Percentiles rank a stretch among this genome's conserved stretches.
Evolutionary conservation across 768 basidiomycete species (phyloP).

Genomic region (Termitomyces sp.): DNA sequence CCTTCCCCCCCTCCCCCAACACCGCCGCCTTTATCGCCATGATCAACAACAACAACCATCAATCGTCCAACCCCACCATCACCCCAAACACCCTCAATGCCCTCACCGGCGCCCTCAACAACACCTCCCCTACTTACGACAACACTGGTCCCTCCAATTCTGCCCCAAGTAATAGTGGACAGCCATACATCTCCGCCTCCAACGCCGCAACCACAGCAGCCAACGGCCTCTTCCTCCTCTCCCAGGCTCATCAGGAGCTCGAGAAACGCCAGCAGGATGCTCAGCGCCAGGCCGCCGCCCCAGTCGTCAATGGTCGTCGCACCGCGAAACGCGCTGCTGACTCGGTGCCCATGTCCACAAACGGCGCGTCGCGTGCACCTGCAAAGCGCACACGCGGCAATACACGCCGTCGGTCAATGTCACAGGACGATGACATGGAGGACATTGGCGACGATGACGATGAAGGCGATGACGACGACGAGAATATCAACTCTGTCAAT

Average conservation of each 20-base stretch:
- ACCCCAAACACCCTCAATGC: slow-evolving; percentile 76
- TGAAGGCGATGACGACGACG: slow-evolving; percentile 9
- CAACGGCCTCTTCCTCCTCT: slow-evolving; percentile 90
- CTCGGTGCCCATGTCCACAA: slow-evolving; percentile 25
- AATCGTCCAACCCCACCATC: slow-evolving; percentile 42
- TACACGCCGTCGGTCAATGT: slow-evolving; percentile 25
- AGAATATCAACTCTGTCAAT: not conserved
- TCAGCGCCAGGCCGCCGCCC: slow-evolving; percentile 43
- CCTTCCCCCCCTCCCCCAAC: slow-evolving; percentile 83
- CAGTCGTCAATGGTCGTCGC: slow-evolving; percentile 40
- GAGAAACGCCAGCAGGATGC: slow-evolving; percentile 94
- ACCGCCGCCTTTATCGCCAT: slow-evolving; percentile 92
- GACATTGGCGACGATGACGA: slow-evolving; percentile 31
- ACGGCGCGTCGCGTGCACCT: slow-evolving; percentile 19
- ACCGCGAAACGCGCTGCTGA: slow-evolving; percentile 70
- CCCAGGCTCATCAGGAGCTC: slow-evolving; percentile 94
- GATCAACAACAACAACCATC: slow-evolving; percentile 59
- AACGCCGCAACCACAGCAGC: slow-evolving; percentile 69
- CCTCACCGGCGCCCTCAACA: slow-evolving; percentile 72
- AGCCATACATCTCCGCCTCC: slow-evolving; percentile 39
- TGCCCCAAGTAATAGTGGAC: slow-evolving; percentile 17
- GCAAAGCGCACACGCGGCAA: slow-evolving; percentile 36
- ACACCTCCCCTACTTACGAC: slow-evolving; percentile 37
- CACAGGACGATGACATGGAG: slow-evolving; percentile 27
- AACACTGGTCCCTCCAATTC: not conserved